phyloP scores from a whole-genome alignment of 2,329 filamentous ascomycete species.

The Aureobasidium sp. region DNA sequence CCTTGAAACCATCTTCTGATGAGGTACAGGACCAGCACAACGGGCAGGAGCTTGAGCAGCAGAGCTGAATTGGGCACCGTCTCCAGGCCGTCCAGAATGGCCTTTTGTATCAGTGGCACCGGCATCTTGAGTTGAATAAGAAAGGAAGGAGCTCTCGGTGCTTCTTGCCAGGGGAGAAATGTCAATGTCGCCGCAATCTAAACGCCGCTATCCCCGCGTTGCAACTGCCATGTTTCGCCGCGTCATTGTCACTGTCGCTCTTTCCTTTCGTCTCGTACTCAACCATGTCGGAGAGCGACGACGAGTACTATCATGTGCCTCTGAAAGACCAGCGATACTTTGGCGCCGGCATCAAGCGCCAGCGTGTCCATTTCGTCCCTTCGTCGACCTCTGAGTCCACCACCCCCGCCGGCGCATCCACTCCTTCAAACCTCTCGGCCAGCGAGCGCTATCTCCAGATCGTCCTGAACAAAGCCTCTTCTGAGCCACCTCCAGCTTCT shows the following conservation, averaged over 20 bases:
- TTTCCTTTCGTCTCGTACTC: conserved; percentile 30
- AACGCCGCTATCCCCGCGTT: conserved; percentile 1
- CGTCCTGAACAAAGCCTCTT: conserved; percentile 47
- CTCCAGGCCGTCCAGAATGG: conserved; percentile 48
- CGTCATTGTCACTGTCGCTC: neutral
- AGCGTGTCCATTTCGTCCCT: conserved; percentile 54
- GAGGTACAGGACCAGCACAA: conserved; percentile 45
- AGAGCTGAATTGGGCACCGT: conserved; percentile 34
- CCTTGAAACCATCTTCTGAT: conserved; percentile 76
- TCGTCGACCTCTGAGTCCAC: conserved; percentile 26
- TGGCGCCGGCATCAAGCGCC: conserved; percentile 56
- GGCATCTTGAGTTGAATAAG: conserved; percentile 43
- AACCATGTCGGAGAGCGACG: conserved; percentile 41
- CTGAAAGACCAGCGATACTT: conserved; percentile 54
- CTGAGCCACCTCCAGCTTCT: conserved; percentile 13
- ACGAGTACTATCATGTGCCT: conserved; percentile 53
- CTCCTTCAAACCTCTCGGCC: conserved; percentile 17
- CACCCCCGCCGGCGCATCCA: neutral
- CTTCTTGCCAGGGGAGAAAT: neutral
- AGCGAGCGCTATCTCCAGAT: conserved; percentile 61
- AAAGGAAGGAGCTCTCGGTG: neutral
- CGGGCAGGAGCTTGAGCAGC: conserved; percentile 45
- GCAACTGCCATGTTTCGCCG: neutral
- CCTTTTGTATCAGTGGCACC: conserved; percentile 51
- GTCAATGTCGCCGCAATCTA: neutral